Percentiles rank a stretch among this genome's conserved stretches.
Conservation (phyloP, 2,329 filamentous ascomycete genomes). For the Grosmannia serpens region DNA sequence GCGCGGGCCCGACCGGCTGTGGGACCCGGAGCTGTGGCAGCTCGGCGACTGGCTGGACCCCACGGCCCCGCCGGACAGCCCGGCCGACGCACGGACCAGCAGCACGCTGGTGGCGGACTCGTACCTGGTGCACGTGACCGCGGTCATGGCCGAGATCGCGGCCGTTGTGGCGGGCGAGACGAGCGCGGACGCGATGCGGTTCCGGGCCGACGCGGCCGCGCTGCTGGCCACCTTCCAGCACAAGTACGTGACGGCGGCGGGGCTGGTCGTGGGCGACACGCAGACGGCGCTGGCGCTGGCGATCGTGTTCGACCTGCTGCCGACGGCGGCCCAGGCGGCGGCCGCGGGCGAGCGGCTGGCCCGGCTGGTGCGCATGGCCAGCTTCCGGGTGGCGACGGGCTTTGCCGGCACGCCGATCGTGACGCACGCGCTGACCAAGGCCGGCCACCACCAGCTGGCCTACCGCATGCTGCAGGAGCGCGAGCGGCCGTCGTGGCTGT, state of each 20-base stretch:
- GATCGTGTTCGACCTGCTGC: conserved; percentile 15
- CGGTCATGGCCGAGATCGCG: conserved; percentile 16
- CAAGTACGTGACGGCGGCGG: conserved; percentile 15
- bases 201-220: conserved; percentile 10
- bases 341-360: conserved; percentile 7
- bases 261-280: conserved; percentile 15
- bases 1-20: conserved; percentile 20
- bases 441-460: conserved; percentile 4
- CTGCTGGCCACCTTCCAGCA: conserved; percentile 16
- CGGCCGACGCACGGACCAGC: conserved; percentile 21
- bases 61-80: conserved; percentile 21
- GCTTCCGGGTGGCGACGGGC: conserved; percentile 15
- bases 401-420: conserved; percentile 17
- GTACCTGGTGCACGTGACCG: conserved; percentile 24
- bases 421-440: conserved; percentile 8
- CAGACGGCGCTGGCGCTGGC: conserved; percentile 19
- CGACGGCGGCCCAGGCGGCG: neutral
- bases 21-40: conserved; percentile 21
- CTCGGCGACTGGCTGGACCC: conserved; percentile 31
- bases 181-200: conserved; percentile 11
- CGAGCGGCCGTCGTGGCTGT: conserved; percentile 24
- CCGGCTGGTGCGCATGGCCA: conserved; percentile 3
- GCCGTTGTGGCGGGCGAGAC: conserved; percentile 13
- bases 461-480: conserved; percentile 25
- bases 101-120: conserved; percentile 24